Base-by-base conservation (phyloP, 176 grass and related monocot genomes). In the Oryza nivara region DNA sequence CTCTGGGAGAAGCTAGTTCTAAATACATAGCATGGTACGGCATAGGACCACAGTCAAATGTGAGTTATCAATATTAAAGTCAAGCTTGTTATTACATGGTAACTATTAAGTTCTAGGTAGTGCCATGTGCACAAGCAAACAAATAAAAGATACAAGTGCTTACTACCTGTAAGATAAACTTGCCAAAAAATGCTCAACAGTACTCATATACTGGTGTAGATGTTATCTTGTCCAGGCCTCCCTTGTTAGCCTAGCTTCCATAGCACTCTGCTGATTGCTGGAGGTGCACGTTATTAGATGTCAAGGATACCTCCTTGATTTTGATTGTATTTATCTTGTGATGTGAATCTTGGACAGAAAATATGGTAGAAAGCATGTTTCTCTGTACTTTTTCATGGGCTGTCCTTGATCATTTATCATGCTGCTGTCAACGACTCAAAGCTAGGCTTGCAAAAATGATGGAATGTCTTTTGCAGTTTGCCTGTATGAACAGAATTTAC, bases 11-110 rank as follows among this genome's bases (percentile, higher is more conserved):
- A 70, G 32, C 49, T 75, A 65, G 6, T 28, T 61, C 12, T 63
- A 78, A 35, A 63, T 77, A 11, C 68, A 15, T 43, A 58, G n/a
- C 77, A 80, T 74, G 77, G 26, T 52, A 80, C 43, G 45, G 66
- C 61, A 26, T 28, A 80, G 56, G 45, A 74, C 77, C 44, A 56
- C 75, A 82, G 7, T 70, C 49, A 23, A 67, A 75, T 52, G 4
- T 22, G 44, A 79, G 12, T 70, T 77, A 41, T 16, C 1, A 52
- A 16, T 73, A 58, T 72, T 83, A 13, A 65, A 40, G 22, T 14
- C 48, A 56, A 79, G 23, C 44, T 58, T 72, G 32, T 36, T 74
- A 78, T 36, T 74, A 73, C 73, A 35, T 78, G 48, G 7, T 66
- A 52, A 72, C n/a, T 65, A 72, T 46, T 48, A 82, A 65, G 80